Evolutionary conservation across 768 basidiomycete species (phyloP), one percentile per base, ranked within the genome.

Genomic region (Russula olivacea): DNA sequence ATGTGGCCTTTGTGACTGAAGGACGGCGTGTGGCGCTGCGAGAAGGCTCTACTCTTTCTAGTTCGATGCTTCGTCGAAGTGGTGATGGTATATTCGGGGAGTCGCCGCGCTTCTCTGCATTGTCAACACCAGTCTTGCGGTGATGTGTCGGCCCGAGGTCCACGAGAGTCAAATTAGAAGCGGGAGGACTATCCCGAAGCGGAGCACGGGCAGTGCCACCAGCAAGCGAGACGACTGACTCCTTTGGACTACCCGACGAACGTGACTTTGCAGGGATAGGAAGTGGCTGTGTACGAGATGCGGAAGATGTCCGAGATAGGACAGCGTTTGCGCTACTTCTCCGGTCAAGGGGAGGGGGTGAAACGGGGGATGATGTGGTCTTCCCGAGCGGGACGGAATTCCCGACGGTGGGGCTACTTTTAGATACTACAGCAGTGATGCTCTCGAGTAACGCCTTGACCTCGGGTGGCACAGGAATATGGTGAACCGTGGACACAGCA

Each of bases 401-500:
- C 21, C 63, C 66, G 34, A 67, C 28, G 58, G 68, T 52, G 28
- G 60, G 30, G 50, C 55, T 57, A 48, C 75, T 74, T 67, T 76
- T 76, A 38, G 77, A 72, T 48, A 80, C 72, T 10, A 52, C 38
- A 47, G 59, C 55, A 30, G 62, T 71, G 64, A 74, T 66, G 61
- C 77, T 78, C 61, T 88, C 88, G 55, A 90, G 78, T 56, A 84
- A 74, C n/a, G 80, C 76, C 73, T 86, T 87, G 73, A 90, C 81
- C 55, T 88, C 87, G 14, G 78, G 71, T 19, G 91, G 91, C 64
- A 91, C 89, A 58, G 86, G 79, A 59, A 91, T 77, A 63, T 82
- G 81, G 70, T 92, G 87, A 12, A 91, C 83, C 65, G 81, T 79
- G 74, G 83, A 87, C 72, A 93, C 89, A 34, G 88, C 82, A 67